These are phyloP conservation scores for Vachellia pachyceras DNA, from an alignment of 306 rosid genomes.

Conservation along the genomic window DNA sequence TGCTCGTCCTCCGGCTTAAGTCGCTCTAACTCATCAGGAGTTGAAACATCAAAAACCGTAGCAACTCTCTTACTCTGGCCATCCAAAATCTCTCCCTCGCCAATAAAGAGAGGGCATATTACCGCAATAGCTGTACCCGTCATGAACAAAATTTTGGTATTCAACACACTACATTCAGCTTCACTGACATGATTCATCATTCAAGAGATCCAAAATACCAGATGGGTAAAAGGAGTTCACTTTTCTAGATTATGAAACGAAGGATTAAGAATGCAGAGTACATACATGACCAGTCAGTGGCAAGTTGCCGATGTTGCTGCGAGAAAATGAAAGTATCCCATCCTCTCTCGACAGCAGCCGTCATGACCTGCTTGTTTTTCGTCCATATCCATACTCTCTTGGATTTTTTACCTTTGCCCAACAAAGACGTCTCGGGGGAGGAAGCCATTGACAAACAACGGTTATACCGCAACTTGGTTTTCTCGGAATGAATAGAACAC, in stretches of 20 bases:
- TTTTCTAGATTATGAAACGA: slow-evolving; percentile 17
- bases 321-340: slow-evolving; percentile 83
- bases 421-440: slow-evolving; percentile 33
- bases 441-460: slow-evolving; percentile 46
- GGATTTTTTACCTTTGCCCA: slow-evolving; percentile 44
- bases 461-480: slow-evolving; percentile 35
- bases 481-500: slow-evolving; percentile 19
- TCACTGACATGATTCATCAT: slow-evolving; percentile 19
- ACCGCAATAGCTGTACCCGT: slow-evolving; percentile 65
- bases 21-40: slow-evolving; percentile 66
- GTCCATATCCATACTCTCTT: slow-evolving; percentile 95
- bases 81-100: slow-evolving; percentile 71
- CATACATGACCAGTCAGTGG: slow-evolving; percentile 85
- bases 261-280: not conserved
- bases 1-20: slow-evolving; percentile 58
- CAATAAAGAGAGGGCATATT: slow-evolving; percentile 64
- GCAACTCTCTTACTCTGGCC: slow-evolving; percentile 61
- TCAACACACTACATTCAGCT: slow-evolving; percentile 8
- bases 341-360: slow-evolving; percentile 91
- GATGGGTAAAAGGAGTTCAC: slow-evolving; percentile 22
- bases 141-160: slow-evolving; percentile 39
- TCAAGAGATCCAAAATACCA: slow-evolving; percentile 1
- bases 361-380: slow-evolving; percentile 67
- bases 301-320: slow-evolving; percentile 57
- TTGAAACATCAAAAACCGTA: slow-evolving; percentile 61